Base-by-base conservation (phyloP, 352 stramenopile species). In the Pythium oligandrum region DNA sequence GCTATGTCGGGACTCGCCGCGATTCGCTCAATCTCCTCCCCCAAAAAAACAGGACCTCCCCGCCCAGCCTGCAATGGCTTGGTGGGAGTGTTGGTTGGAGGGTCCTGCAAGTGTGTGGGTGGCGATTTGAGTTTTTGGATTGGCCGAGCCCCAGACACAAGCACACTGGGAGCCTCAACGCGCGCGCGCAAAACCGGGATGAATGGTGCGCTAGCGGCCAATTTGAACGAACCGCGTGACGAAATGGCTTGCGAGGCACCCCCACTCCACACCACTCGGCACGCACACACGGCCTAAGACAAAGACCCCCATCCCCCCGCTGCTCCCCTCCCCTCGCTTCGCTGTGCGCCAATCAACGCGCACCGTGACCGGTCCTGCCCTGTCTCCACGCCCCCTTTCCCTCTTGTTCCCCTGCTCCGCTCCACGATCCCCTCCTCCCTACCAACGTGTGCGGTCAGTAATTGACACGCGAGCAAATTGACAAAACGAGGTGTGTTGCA, bases 51-150 rank as follows among this genome's bases (percentile, higher is more conserved):
- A 26, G 17, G 17, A 26, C 17, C 17, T 26, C 17, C 17, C 17
- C 17, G 17, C 17, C 17, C 17, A 26, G 17, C 17, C 17, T 8
- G 38, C 38, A 42, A 8, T 42, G 38, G 38, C 7, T 42, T 42
- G 38, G 7, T 42, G 38, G 38, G 38, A 42, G 7, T 42, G 7
- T 8, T 12, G 38, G 38, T 42, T 42, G 38, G 43, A 43, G 39
- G 44, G 49, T 47, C 32, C 51, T 52, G 52, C 56, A 44, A 12
- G 38, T 42, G 38, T 42, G 38, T 42, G 38, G 38, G 7, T 42
- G 38, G 38, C 44, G 51, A 57, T 66, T 66, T 66, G 59, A 66
- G 59, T 51, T 60, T 66, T 66, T 66, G 59, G 51, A 66, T 66
- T 60, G 46, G 45, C 33, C 55, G n/a, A 30, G 10, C 33, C 34